phyloP scores from a whole-genome alignment of 1,284 basidiomycete genomes.

The Leucoagaricus sp. region DNA sequence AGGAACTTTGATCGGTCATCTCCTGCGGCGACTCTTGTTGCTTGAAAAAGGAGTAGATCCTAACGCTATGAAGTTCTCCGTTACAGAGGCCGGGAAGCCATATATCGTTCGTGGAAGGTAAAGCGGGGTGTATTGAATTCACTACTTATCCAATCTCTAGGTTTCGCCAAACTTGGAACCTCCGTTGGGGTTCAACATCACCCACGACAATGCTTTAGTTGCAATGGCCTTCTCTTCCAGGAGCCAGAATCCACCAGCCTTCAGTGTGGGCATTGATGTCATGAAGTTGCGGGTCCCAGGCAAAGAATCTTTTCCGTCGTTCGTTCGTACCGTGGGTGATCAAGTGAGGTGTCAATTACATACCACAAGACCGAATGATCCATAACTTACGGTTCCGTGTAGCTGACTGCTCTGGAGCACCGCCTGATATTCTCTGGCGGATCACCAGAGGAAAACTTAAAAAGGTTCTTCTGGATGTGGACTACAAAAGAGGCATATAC shows the following conservation, averaged over 20 bases:
- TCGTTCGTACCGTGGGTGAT: conserved; percentile 64
- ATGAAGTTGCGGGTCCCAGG: conserved; percentile 72
- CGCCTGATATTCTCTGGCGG: conserved; percentile 38
- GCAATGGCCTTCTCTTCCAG: conserved; percentile 66
- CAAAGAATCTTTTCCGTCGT: conserved; percentile 53
- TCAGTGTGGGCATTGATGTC: conserved; percentile 71
- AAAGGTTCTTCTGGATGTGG: conserved; percentile 77
- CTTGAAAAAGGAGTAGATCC: conserved; percentile 52
- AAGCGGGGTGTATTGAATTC: conserved; percentile 2
- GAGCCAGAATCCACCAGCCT: conserved; percentile 54
- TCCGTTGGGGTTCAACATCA: conserved; percentile 74
- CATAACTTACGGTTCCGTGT: conserved; percentile 7
- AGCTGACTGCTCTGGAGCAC: conserved; percentile 62
- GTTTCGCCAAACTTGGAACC: conserved; percentile 43
- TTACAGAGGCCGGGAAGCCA: conserved; percentile 69
- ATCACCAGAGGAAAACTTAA: conserved; percentile 46
- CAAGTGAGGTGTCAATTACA: conserved; percentile 46
- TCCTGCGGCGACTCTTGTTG: conserved; percentile 65
- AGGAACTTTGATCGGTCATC: conserved; percentile 75
- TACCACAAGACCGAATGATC: not conserved
- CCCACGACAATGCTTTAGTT: conserved; percentile 75
- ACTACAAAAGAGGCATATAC: conserved; percentile 87
- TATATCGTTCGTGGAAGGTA: conserved; percentile 54
- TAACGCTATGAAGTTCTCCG: conserved; percentile 49
- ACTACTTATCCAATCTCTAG: conserved; percentile 30